Evolutionary conservation across 2,329 filamentous ascomycete species (phyloP), one percentile per base, ranked within the genome.

Genomic region (Aspergillus novoparasiticus): DNA sequence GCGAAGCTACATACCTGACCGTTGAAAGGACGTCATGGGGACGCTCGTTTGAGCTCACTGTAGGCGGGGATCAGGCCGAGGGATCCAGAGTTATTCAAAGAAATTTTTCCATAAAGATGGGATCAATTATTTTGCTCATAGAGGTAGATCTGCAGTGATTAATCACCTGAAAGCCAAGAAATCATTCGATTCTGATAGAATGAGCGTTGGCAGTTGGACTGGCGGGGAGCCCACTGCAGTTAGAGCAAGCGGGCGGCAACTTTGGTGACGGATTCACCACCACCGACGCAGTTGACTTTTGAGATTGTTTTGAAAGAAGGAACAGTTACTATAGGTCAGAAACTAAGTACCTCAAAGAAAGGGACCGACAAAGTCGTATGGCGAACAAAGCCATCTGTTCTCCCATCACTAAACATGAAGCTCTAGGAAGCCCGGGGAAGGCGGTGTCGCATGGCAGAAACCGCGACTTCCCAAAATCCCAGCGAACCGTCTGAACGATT

Each of bases 11-110:
- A 64, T 69, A 79, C 77, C 77, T 64, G 76, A 69, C 61, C 69
- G 73, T 63, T 72, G 72, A 61, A 65, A 61, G 64, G 70, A 64
- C 63, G 74, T 70, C 77, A 78, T 77, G 65, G 63, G 66, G 68
- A 60, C 65, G 61, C 59, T 66, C 64, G 60, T 36, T 51, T 62
- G 61, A 65, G 66, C 64, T 65, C 57, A 64, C 59, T 45, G 36
- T 45, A 56, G 61, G 58, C 51, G 43, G 56, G 58, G 58, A 64
- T 60, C 61, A 65, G 36, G 26, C 57, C 55, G 59, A 51, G 57
- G 21, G 50, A 45, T 48, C 32, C 48, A 54, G 28, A 23, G 36
- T 45, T 10, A 5, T 46, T 41, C 57, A 11, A 28, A 45, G n/a
- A 57, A 39, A 23, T 12, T n/a, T 26, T 64, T 60, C 60, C 66